Evolutionary conservation across 768 basidiomycete species (phyloP), one percentile per base, ranked within the genome.

Genomic region (Leucocoprinus leucothites): DNA sequence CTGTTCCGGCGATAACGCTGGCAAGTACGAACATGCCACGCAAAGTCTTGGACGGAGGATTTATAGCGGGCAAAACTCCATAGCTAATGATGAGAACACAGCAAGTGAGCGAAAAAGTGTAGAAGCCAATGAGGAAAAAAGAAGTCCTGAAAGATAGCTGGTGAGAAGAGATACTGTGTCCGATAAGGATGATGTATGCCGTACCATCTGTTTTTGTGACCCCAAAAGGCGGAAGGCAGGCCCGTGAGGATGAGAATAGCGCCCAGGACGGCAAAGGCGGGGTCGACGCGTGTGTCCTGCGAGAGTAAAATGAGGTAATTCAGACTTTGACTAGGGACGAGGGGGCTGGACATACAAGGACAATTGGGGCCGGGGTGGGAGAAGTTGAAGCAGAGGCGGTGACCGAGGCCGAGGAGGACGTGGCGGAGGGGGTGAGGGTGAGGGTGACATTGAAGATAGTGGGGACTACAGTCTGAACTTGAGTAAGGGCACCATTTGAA

Each of bases 131-230:
- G 63, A 98, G 78, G 71, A 97, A 96, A 76, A 95, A 89, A 11
- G 94, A 94, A 18, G 91, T 90, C 91, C 92, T 93, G 66, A 48
- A 48, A 53, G 57, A 25, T 52, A 25, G 41, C 45, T 49, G 31
- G 52, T 45, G 53, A 49, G 51, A 44, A 54, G 59, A 60, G 60
- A 64, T 53, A 38, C 48, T 46, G 44, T 44, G 57, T 46, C 60
- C 58, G 51, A 53, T 19, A 53, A 53, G 18, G 58, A 40, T 55
- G 56, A 60, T 54, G 60, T 41, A 42, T 47, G 40, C 74, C 80
- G 40, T 64, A 89, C 94, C 95, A 96, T 79, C 94, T 76, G 69
- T 97, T 95, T 79, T 96, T 96, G 74, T 94, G 93, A 19, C 95
- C 95, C 73, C 91, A 86, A 61, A 93, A 92, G 2, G 91, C 89